Conservation (phyloP, 768 basidiomycete genomes). For the Leccinum incarnatum region DNA sequence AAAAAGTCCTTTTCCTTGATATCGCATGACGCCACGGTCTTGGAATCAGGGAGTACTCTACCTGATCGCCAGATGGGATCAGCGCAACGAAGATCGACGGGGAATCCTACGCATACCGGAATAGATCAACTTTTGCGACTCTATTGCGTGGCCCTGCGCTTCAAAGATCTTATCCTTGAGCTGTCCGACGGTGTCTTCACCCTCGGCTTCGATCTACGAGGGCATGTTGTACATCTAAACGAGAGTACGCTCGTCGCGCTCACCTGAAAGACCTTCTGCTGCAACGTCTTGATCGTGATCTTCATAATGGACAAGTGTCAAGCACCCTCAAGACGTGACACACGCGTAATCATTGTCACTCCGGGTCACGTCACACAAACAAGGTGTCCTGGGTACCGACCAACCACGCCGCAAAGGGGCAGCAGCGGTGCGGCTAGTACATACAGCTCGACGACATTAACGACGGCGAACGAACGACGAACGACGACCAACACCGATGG, state of each 20-base stretch:
- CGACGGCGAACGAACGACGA: constrained; percentile 6
- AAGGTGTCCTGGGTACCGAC: constrained; percentile 25
- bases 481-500: constrained; percentile 33
- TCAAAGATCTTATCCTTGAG: constrained; percentile 84
- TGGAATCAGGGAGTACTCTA: constrained; percentile 86
- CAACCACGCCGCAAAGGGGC: constrained; percentile 22
- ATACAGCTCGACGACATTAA: background rate
- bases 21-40: constrained; percentile 81
- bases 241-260: constrained; percentile 1
- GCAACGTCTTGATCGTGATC: constrained; percentile 92
- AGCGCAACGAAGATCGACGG: constrained; percentile 4
- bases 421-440: constrained; percentile 8
- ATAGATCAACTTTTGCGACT: constrained; percentile 90
- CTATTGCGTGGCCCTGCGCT: constrained; percentile 69
- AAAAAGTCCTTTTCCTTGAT: constrained; percentile 99
- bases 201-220: constrained; percentile 72
- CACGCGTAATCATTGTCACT: constrained; percentile 23
- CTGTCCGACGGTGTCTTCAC: constrained; percentile 65
- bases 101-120: constrained; percentile 55
- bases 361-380: constrained; percentile 12
- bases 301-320: constrained; percentile 57
- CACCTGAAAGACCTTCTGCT: constrained; percentile 89
- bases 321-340: constrained; percentile 19
- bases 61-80: constrained; percentile 45
- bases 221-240: background rate